Conservation (phyloP, 306 rosid species). For the Boehmeria nivea region DNA sequence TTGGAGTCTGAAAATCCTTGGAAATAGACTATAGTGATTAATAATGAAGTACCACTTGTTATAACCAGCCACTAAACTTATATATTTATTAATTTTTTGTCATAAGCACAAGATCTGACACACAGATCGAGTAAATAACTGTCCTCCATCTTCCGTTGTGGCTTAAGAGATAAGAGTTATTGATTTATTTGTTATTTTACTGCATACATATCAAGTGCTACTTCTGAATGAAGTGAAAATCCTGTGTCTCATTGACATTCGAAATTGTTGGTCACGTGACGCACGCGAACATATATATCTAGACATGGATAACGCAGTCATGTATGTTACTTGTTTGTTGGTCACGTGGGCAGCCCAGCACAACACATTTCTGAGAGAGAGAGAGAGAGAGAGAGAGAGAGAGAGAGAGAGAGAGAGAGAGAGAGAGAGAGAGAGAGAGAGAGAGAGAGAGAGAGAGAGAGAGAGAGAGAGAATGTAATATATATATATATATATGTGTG, state of each 20-base stretch:
- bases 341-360: neutral
- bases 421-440: too few species aligned
- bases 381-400: neutral
- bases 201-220: too few species aligned
- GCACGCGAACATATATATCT: neutral
- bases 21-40: neutral
- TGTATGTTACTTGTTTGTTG: neutral
- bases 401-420: neutral
- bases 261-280: constrained; percentile 1
- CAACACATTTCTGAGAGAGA: neutral
- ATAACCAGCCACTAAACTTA: neutral
- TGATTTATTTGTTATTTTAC: neutral
- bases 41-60: constrained; percentile 7
- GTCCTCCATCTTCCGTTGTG: constrained; percentile 5
- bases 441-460: too few species aligned
- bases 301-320: neutral
- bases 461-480: too few species aligned
- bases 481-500: too few species aligned
- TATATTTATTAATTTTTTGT: neutral
- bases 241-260: neutral
- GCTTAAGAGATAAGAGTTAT: neutral
- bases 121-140: neutral
- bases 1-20: neutral
- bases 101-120: neutral
- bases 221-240: too few species aligned